Conservation (phyloP, 805 yeast genomes). For the Candida silvicultrix region DNA sequence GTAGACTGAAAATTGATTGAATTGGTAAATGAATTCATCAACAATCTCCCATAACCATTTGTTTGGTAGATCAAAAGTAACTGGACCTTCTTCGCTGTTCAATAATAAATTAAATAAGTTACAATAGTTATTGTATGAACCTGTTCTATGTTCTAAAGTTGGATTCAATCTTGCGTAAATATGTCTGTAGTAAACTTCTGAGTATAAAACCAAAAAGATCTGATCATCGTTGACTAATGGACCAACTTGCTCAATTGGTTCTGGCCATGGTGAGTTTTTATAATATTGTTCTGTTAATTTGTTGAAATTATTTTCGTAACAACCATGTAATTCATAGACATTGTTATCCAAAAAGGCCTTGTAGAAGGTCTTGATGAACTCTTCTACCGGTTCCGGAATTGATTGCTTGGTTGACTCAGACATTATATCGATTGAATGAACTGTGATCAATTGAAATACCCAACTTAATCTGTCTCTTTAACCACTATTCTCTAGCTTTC, state of each 20-base stretch:
- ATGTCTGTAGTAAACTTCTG: slow-evolving; percentile 45
- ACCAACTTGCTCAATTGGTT: slow-evolving; percentile 34
- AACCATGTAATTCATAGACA: slow-evolving; percentile 34
- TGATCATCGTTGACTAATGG: slow-evolving; percentile 38
- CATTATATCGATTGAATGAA: not conserved
- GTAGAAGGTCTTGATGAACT: slow-evolving; percentile 37
- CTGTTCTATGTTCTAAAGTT: slow-evolving; percentile 36
- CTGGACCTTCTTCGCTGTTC: slow-evolving; percentile 36
- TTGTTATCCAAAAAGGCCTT: slow-evolving; percentile 36
- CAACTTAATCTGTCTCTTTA: too few relatives aligned
- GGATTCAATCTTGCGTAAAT: slow-evolving; percentile 38
- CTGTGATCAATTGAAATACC: too few relatives aligned
- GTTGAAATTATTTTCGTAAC: slow-evolving; percentile 39
- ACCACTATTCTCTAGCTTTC: too few relatives aligned
- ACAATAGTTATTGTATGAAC: slow-evolving; percentile 43
- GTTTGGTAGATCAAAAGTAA: slow-evolving; percentile 38
- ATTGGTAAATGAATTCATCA: slow-evolving; percentile 47
- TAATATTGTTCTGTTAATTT: slow-evolving; percentile 39
- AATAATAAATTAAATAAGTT: slow-evolving; percentile 38
- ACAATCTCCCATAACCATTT: slow-evolving; percentile 48
- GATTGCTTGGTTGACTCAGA: slow-evolving; percentile 2
- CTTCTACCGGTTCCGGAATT: slow-evolving; percentile 38
- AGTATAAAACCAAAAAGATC: slow-evolving; percentile 37
- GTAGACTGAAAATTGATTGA: slow-evolving; percentile 37
- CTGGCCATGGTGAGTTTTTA: slow-evolving; percentile 39